phyloP scores from a whole-genome alignment of 164 flowering plant genomes.

The Nymphaea thermarum region DNA sequence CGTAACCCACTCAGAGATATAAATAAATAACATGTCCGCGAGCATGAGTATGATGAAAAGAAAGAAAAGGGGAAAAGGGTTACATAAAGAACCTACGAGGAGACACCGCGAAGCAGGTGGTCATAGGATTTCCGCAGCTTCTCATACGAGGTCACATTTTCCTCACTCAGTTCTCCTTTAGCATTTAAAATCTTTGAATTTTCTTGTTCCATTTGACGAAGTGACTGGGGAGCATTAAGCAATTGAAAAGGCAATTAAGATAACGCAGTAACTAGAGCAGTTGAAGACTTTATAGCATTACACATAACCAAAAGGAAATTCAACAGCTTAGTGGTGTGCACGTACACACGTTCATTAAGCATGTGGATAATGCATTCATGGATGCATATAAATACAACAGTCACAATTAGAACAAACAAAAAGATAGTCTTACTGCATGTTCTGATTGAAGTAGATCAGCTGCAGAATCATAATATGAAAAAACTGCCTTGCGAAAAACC shows the following conservation, averaged over 20 bases:
- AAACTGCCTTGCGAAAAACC: constrained; percentile 59
- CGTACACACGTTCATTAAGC: too few relatives aligned
- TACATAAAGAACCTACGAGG: constrained; percentile 50
- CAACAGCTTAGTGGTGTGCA: not conserved
- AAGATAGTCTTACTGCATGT: constrained; percentile 55
- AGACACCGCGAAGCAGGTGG: constrained; percentile 72
- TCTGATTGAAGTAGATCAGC: constrained; percentile 78
- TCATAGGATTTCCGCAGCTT: constrained; percentile 90
- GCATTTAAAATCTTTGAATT: constrained; percentile 86
- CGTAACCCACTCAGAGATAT: too few relatives aligned
- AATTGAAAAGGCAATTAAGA: not conserved
- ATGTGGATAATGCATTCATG: not conserved
- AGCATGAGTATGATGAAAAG: too few relatives aligned
- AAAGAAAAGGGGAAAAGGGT: not conserved
- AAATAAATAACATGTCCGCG: too few relatives aligned
- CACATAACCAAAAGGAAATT: not conserved
- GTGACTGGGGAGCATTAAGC: constrained; percentile 37
- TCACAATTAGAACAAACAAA: not conserved
- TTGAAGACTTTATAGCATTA: too few relatives aligned
- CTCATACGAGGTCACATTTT: constrained; percentile 74
- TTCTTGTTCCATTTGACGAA: constrained; percentile 90
- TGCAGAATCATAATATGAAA: constrained; percentile 68
- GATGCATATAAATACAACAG: not conserved
- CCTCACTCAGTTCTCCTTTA: constrained; percentile 95
- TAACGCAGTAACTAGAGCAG: not conserved